phyloP scores from a whole-genome alignment of 1,284 basidiomycete genomes.

The Sanghuangporus baumii region DNA sequence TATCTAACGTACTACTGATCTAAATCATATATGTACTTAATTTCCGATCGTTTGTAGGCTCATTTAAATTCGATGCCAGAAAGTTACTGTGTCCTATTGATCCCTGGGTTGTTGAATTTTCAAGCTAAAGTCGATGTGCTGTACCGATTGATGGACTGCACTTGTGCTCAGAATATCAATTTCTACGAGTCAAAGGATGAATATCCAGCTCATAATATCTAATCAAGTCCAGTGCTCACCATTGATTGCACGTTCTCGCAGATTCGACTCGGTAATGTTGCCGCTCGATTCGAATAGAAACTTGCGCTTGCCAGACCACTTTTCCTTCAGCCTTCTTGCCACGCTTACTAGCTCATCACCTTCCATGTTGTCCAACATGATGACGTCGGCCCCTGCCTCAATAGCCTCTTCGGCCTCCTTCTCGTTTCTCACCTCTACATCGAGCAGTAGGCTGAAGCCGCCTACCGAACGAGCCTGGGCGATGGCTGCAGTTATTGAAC shows the following conservation, averaged over 20 bases:
- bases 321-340: slow-evolving; percentile 67
- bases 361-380: slow-evolving; percentile 97
- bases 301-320: slow-evolving; percentile 72
- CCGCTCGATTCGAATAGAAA: slow-evolving; percentile 91
- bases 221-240: slow-evolving; percentile 38
- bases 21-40: not conserved
- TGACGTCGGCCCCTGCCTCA: slow-evolving; percentile 90
- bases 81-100: not conserved
- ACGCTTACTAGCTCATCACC: slow-evolving; percentile 66
- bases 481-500: slow-evolving; percentile 88
- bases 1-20: not conserved
- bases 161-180: slow-evolving; percentile 94
- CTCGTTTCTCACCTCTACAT: slow-evolving; percentile 90
- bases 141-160: slow-evolving; percentile 86
- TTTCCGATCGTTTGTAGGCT: not conserved
- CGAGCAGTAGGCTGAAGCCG: slow-evolving; percentile 89
- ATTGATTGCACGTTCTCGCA: slow-evolving; percentile 69
- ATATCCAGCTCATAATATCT: not conserved
- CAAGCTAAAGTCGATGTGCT: slow-evolving; percentile 90
- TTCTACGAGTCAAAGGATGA: slow-evolving; percentile 42
- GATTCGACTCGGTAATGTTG: slow-evolving; percentile 83
- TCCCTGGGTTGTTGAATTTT: slow-evolving; percentile 73
- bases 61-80: not conserved
- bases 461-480: slow-evolving; percentile 82
- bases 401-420: slow-evolving; percentile 95